Evolutionary conservation across 2,329 filamentous ascomycete species (phyloP).

Genomic region (Leptographium lundbergii): DNA sequence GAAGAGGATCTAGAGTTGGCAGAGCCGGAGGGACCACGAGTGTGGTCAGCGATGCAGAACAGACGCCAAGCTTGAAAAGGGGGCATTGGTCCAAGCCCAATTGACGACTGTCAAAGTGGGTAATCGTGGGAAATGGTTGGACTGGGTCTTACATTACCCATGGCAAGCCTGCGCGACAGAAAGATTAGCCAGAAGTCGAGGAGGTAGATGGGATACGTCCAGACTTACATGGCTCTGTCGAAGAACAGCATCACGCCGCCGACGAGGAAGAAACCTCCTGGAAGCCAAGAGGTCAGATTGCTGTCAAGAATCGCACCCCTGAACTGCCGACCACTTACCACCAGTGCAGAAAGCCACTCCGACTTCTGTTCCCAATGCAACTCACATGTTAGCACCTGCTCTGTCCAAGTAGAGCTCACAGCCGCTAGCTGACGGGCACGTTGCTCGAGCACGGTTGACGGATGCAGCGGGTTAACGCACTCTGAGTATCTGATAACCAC

Average conservation of each 20-base stretch:
- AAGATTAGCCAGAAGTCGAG: not conserved
- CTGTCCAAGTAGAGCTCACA: not conserved
- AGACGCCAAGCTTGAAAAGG: not conserved
- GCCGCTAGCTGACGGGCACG: not conserved
- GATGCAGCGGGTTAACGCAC: constrained; percentile 39
- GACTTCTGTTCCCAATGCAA: constrained; percentile 50
- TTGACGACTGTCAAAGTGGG: not conserved
- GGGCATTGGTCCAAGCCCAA: not conserved
- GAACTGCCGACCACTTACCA: constrained; percentile 48
- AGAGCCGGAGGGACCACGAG: not conserved
- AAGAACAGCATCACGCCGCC: constrained; percentile 95
- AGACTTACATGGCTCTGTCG: constrained; percentile 77
- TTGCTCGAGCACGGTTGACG: not conserved
- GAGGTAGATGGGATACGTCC: not conserved
- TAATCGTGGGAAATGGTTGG: not conserved
- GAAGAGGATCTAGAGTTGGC: constrained; percentile 70
- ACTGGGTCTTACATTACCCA: constrained; percentile 69
- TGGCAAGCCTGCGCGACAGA: constrained; percentile 57
- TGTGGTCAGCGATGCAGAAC: not conserved
- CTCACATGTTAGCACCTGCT: not conserved
- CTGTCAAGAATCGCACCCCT: not conserved
- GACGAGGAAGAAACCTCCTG: constrained; percentile 88
- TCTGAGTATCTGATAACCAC: constrained; percentile 94
- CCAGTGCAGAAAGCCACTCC: constrained; percentile 96
- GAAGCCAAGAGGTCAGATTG: not conserved